Conservation (phyloP, 495 filamentous ascomycete genomes). For the Hyaloscypha hepaticicola region DNA sequence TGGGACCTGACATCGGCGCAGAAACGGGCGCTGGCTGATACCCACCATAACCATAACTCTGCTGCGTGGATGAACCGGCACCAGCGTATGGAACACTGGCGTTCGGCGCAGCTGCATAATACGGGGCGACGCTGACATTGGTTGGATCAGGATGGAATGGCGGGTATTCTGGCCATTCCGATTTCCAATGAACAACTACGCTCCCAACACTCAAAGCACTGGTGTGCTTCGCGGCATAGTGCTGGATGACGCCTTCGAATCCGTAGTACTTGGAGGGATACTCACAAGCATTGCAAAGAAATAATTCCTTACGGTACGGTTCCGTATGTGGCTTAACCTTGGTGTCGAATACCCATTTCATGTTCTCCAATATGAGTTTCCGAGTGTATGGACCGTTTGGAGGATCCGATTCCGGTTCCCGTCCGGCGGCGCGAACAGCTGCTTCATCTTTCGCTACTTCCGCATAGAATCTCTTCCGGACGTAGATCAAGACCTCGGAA, state of each 20-base stretch:
- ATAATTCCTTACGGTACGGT: conserved; percentile 61
- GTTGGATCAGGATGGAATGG: conserved; percentile 63
- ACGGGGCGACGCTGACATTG: conserved; percentile 12
- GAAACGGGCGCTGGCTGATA: conserved; percentile 36
- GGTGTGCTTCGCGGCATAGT: conserved; percentile 80
- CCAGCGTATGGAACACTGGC: conserved; percentile 21
- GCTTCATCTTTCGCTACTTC: conserved; percentile 52
- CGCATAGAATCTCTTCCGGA: conserved; percentile 60
- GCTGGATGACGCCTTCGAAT: conserved; percentile 75
- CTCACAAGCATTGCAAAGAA: conserved; percentile 70
- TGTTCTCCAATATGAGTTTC: conserved; percentile 72
- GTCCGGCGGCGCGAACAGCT: conserved; percentile 43
- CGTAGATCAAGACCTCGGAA: conserved; percentile 60
- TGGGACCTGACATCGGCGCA: conserved; percentile 20
- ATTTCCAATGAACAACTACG: conserved; percentile 70
- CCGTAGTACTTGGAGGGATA: conserved; percentile 61
- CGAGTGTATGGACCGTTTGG: conserved; percentile 53
- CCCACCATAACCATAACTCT: conserved; percentile 35
- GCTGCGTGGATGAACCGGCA: conserved; percentile 22
- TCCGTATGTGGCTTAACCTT: conserved; percentile 69
- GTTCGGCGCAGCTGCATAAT: conserved; percentile 25
- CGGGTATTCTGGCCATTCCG: conserved; percentile 73
- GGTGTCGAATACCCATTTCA: conserved; percentile 80
- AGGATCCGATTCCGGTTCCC: conserved; percentile 41
- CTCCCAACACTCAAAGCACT: conserved; percentile 62